These are phyloP conservation scores for Clonostachys chloroleuca DNA, from an alignment of 2,329 filamentous ascomycete species.

Conservation along the genomic window DNA sequence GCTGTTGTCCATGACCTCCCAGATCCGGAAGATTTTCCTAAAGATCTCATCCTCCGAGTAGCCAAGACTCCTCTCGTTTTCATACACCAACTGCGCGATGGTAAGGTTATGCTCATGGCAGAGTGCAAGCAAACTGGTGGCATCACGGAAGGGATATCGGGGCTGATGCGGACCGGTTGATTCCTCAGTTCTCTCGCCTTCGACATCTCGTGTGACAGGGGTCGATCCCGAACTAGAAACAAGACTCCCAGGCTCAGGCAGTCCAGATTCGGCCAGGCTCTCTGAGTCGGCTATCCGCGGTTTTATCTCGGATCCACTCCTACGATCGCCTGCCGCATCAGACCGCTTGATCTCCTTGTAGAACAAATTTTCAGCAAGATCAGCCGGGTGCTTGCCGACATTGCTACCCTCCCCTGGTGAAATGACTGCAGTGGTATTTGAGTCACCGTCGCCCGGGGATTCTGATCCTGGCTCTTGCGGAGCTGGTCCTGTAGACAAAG, in stretches of 20 bases:
- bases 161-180: conserved; percentile 23
- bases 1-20: conserved; percentile 47
- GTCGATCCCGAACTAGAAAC: conserved; percentile 5
- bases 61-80: conserved; percentile 46
- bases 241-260: not conserved
- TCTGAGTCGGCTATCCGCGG: not conserved
- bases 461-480: conserved; percentile 3
- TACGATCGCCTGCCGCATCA: conserved; percentile 39
- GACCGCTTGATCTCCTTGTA: conserved; percentile 44
- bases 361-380: conserved; percentile 45
- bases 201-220: not conserved
- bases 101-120: conserved; percentile 46
- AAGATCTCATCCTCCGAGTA: conserved; percentile 44
- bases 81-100: conserved; percentile 45
- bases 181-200: conserved; percentile 7
- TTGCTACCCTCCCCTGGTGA: conserved; percentile 9
- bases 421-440: conserved; percentile 2
- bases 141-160: conserved; percentile 41
- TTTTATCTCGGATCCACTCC: conserved; percentile 36
- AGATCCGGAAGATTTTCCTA: conserved; percentile 40
- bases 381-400: conserved; percentile 30
- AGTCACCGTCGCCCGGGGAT: conserved; percentile 4
- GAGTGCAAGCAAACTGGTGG: conserved; percentile 35
- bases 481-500: conserved; percentile 34
- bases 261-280: not conserved